These are phyloP conservation scores for Passalora sequoiae DNA, from an alignment of 2,329 filamentous ascomycete species.

Conservation along the genomic window DNA sequence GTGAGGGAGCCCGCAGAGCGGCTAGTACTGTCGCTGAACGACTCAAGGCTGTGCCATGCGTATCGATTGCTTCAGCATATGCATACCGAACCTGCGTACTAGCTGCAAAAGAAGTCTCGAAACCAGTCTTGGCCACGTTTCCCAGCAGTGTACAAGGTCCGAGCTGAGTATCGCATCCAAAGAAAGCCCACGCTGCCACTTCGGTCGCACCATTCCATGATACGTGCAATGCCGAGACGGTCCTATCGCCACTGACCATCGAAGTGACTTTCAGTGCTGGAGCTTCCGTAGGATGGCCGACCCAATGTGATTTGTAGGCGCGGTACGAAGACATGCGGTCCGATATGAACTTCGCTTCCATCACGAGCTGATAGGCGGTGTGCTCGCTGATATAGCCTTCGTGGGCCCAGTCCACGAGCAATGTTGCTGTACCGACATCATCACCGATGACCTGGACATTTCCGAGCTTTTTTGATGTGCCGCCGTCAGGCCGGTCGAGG, in stretches of 20 bases:
- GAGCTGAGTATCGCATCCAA: no score
- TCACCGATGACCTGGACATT: conserved; percentile 8
- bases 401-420: conserved; percentile 50
- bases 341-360: conserved; percentile 27
- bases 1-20: no score
- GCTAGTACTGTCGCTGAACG: no score
- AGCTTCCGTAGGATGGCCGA: conserved; percentile 11
- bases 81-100: no score
- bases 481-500: conserved; percentile 10
- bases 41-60: no score
- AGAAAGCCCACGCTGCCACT: no score
- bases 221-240: no score
- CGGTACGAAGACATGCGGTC: conserved; percentile 42
- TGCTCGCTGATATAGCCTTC: conserved; percentile 8
- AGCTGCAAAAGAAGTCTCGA: no score
- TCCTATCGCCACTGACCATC: neutral
- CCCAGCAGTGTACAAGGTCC: no score
- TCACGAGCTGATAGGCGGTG: neutral
- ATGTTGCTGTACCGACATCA: conserved; percentile 17
- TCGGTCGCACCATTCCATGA: no score
- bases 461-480: conserved; percentile 6
- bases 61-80: no score
- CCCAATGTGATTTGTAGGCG: conserved; percentile 45
- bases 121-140: no score
- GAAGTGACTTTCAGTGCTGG: neutral